Evolutionary conservation across 352 stramenopile species (phyloP).

Genomic region (Phytopythium ostracodes): DNA sequence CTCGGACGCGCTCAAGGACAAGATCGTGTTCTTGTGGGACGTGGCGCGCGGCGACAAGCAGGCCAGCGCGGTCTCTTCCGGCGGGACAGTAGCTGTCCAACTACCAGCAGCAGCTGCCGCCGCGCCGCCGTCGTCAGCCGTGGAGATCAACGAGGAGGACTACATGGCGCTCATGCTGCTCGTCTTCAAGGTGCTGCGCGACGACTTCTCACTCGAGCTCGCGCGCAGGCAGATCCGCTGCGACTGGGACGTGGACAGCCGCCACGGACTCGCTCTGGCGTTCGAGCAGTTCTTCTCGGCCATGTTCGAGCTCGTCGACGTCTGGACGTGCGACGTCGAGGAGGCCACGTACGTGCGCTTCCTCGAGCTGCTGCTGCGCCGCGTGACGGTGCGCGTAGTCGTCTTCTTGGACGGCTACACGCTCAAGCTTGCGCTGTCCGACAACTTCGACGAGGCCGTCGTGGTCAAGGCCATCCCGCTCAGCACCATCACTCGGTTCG

Average conservation of each 20-base stretch:
- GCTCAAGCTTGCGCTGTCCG: slow-evolving; percentile 63
- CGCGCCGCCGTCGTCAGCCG: background rate
- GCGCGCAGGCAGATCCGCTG: slow-evolving; percentile 62
- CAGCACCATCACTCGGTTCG: slow-evolving; percentile 63
- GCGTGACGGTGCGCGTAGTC: slow-evolving; percentile 64
- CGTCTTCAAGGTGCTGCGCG: slow-evolving; percentile 71
- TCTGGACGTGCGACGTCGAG: slow-evolving; percentile 79
- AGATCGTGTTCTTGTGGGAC: slow-evolving; percentile 64
- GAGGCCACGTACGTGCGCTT: slow-evolving; percentile 67
- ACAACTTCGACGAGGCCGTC: slow-evolving; percentile 70
- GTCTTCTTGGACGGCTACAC: slow-evolving; percentile 70
- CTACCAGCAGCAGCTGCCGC: background rate
- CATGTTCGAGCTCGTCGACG: slow-evolving; percentile 73
- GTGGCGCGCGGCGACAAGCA: slow-evolving; percentile 44
- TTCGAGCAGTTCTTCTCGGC: slow-evolving; percentile 67
- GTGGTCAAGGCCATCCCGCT: slow-evolving; percentile 76
- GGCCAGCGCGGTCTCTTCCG: slow-evolving; percentile 12
- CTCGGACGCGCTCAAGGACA: slow-evolving; percentile 33
- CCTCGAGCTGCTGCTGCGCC: slow-evolving; percentile 51
- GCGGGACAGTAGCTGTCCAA: too few species aligned
- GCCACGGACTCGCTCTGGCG: slow-evolving; percentile 40
- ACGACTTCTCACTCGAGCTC: slow-evolving; percentile 59
- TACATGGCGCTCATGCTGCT: slow-evolving; percentile 75
- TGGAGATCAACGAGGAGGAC: slow-evolving; percentile 48
- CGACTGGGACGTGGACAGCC: slow-evolving; percentile 79